phyloP scores from a whole-genome alignment of 108 stramenopile genomes.

The Skeletonema costatum region DNA sequence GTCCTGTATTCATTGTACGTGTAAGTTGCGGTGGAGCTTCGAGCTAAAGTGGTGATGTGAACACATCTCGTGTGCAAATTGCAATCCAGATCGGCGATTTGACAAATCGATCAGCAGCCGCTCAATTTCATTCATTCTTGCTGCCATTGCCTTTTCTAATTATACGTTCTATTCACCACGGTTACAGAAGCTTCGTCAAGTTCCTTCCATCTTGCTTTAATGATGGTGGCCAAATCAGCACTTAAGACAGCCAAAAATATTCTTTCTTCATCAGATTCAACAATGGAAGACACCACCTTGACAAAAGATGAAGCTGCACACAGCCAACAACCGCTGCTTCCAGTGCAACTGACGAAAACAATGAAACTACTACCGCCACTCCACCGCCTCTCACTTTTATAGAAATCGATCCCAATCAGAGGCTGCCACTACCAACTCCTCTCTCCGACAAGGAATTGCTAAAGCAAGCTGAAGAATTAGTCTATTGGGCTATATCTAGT shows the following conservation, averaged over 20 bases:
- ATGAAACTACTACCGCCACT: background rate
- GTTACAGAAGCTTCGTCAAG: background rate
- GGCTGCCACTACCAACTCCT: slow-evolving; percentile 16
- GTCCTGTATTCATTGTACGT: too few relatives aligned
- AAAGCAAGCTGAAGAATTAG: slow-evolving; percentile 19
- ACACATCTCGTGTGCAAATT: too few relatives aligned
- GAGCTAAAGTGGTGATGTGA: too few relatives aligned
- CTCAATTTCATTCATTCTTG: too few relatives aligned
- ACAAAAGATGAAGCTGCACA: background rate
- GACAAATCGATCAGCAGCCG: too few relatives aligned
- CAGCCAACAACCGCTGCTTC: background rate
- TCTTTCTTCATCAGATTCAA: background rate
- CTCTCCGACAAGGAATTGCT: slow-evolving; percentile 6
- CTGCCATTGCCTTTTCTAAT: too few relatives aligned
- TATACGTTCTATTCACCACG: too few relatives aligned
- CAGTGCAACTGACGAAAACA: background rate
- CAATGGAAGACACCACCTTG: background rate
- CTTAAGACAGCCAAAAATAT: background rate
- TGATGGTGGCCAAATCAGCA: background rate
- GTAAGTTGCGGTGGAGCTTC: too few relatives aligned
- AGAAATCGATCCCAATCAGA: slow-evolving; percentile 19
- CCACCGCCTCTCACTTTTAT: slow-evolving; percentile 20
- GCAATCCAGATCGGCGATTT: too few relatives aligned
- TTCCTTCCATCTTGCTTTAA: background rate
- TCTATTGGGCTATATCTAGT: slow-evolving; percentile 35